Base-by-base conservation (phyloP, 164 flowering plant species). In the Taxillus chinensis region DNA sequence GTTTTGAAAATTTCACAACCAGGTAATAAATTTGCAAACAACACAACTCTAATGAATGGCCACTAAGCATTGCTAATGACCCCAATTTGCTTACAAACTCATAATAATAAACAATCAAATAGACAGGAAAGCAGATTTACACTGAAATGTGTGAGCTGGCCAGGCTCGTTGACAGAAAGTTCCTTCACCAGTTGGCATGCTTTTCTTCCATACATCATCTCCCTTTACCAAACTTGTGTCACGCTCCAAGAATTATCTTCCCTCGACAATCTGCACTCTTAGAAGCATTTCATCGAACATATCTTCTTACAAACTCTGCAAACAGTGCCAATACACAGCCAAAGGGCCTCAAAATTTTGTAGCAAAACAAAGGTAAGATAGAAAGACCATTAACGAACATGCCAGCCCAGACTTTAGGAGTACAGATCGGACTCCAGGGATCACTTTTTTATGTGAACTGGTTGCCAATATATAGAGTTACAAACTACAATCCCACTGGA, bases 161-260 rank as follows among this genome's bases (percentile, higher is more conserved):
- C 96, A 16, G 73, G 79, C 61, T 90, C 98, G 15, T 77, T 67
- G 43, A 67, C 63, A 1, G 90, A 72, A 27, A 90, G 62, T 57
- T 90, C 98, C 68, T 84, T 86, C 70, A 87, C 77, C 51, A 92
- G 75, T 65, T 83, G 83, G 37, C 77, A 71, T 15, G 82, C 98
- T 59, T 71, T 83, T 73, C 80, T 82, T 5, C 87, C 95, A 55
- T 83, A 86, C 90, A 92, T 89, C 55, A 65, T 46, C 40, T 42
- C n/a, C 5, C 8, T 27, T 51, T 15, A 5, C 54, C 27, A 11
- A 8, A 11, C 0, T 48, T 48, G 4, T 48, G 0, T 11, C 13
- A 2, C 13, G 9, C 13, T 48, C 13, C 13, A 48, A 11, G 12
- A 3, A 7, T 4, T 3, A 48, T 14, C 46, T 5, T 9, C 46